Conservation (phyloP, 257 asterid genomes). For the Ehretia macrophylla region DNA sequence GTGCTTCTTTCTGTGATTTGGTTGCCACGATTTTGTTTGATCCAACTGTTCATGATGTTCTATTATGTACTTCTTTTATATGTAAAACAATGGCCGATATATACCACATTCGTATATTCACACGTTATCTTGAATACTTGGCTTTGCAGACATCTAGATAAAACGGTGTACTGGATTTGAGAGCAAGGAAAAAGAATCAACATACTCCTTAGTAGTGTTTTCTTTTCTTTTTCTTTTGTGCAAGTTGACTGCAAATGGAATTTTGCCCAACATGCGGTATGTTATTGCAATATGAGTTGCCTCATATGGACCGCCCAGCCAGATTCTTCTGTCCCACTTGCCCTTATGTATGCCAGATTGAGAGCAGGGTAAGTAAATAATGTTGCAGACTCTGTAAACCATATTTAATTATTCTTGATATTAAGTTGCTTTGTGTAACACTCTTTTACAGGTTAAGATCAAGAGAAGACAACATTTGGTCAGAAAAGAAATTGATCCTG, state of each 20-base stretch:
- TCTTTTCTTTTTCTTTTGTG: too few relatives aligned
- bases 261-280: conserved; percentile 73
- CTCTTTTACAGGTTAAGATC: conserved; percentile 50
- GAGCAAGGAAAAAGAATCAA: too few relatives aligned
- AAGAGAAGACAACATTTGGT: conserved; percentile 47
- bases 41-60: too few relatives aligned
- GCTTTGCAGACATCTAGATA: too few relatives aligned
- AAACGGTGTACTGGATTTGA: too few relatives aligned
- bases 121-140: too few relatives aligned
- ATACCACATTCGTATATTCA: too few relatives aligned
- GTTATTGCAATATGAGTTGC: conserved; percentile 58
- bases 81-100: too few relatives aligned
- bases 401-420: conserved; percentile 1
- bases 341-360: conserved; percentile 54
- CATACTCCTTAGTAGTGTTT: too few relatives aligned
- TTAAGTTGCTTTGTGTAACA: neutral
- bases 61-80: too few relatives aligned
- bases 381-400: neutral
- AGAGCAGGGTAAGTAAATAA: conserved; percentile 33
- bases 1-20: too few relatives aligned
- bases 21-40: too few relatives aligned
- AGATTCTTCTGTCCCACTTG: conserved; percentile 62
- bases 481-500: conserved; percentile 64
- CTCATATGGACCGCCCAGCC: conserved; percentile 46
- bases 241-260: conserved; percentile 39